Evolutionary conservation across 495 filamentous ascomycete species (phyloP).

Genomic region (Neurospora cerealis): DNA sequence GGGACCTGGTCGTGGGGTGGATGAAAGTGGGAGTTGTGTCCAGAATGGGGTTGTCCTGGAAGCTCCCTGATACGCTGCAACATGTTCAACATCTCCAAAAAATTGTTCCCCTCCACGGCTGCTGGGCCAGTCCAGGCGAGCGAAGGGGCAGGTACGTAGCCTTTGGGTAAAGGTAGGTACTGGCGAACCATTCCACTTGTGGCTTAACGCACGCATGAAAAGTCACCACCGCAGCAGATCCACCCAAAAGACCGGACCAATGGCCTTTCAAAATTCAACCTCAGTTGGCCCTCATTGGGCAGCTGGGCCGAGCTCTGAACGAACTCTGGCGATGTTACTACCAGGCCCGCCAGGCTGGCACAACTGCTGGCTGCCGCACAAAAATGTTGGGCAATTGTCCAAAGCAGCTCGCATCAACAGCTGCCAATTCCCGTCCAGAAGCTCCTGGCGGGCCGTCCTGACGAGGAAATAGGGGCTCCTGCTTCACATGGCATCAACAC

Average conservation of each 20-base stretch:
- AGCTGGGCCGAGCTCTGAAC: background rate
- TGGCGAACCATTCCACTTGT: background rate
- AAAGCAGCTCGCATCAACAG: background rate
- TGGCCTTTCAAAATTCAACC: background rate
- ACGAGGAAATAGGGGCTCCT: background rate
- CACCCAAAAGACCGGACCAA: background rate
- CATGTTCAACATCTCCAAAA: background rate
- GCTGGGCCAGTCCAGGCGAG: background rate
- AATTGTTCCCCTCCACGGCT: background rate
- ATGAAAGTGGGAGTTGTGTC: background rate
- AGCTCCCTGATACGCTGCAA: background rate
- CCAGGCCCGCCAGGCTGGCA: background rate
- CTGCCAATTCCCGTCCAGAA: background rate
- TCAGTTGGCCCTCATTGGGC: background rate
- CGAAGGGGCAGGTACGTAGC: background rate
- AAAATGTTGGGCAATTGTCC: background rate
- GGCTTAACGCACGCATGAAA: background rate
- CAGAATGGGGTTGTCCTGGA: background rate
- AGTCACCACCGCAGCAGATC: background rate
- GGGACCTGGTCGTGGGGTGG: background rate
- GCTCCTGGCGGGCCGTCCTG: background rate
- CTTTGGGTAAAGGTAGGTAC: too few relatives aligned
- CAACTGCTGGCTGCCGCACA: background rate
- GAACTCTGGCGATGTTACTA: background rate
- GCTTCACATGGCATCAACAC: background rate